Evolutionary conservation across 805 yeast genomes (phyloP).

Genomic region (Starmerella gropengiesseri): DNA sequence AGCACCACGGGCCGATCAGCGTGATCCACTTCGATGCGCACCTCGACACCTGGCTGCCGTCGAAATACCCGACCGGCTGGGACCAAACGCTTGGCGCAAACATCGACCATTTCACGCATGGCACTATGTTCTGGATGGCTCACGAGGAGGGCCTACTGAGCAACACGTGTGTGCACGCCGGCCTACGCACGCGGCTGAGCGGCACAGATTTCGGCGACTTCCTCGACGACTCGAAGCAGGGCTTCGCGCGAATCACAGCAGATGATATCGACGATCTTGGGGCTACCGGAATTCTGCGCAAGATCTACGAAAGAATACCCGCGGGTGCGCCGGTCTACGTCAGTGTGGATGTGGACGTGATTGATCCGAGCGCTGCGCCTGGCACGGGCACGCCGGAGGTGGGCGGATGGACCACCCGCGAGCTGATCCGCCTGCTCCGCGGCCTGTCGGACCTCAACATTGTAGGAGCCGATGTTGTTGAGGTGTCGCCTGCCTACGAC

Average conservation of each 20-base stretch:
- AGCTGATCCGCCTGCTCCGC: conserved; percentile 47
- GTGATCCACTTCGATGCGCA: conserved; percentile 80
- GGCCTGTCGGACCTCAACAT: conserved; percentile 48
- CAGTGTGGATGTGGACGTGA: conserved; percentile 63
- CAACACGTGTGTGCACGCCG: conserved; percentile 59
- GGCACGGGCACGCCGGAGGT: conserved; percentile 74
- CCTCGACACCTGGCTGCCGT: conserved; percentile 75
- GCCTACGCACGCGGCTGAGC: conserved; percentile 60
- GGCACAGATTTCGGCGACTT: conserved; percentile 52
- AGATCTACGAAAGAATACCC: conserved; percentile 46
- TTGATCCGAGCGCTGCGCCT: conserved; percentile 65
- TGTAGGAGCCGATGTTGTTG: conserved; percentile 70
- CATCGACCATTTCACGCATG: conserved; percentile 60
- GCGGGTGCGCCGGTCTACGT: conserved; percentile 55
- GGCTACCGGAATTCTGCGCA: conserved; percentile 44
- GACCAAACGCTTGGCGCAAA: conserved; percentile 36
- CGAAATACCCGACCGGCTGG: conserved; percentile 69
- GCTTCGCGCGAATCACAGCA: conserved; percentile 57
- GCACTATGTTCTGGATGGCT: conserved; percentile 81
- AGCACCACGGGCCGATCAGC: conserved; percentile 54
- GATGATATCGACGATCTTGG: conserved; percentile 68
- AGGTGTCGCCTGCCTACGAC: conserved; percentile 58
- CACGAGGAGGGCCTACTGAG: conserved; percentile 52
- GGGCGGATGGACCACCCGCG: conserved; percentile 64
- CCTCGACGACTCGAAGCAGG: conserved; percentile 54